Evolutionary conservation across 2,329 filamentous ascomycete species (phyloP).

Genomic region (Aspergillus texensis): DNA sequence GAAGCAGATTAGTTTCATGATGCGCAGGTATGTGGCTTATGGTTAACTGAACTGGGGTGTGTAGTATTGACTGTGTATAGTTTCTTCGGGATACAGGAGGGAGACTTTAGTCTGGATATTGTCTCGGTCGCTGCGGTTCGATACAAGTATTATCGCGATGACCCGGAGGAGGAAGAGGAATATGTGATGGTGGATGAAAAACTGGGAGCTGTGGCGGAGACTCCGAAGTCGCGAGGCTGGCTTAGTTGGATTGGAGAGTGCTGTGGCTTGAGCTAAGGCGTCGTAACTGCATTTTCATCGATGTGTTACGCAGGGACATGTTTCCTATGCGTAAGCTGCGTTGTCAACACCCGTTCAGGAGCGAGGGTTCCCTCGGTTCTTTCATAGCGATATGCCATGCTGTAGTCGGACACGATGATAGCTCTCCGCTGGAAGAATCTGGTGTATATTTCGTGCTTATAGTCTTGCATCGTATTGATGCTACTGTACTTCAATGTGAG

Average conservation of each 20-base stretch:
- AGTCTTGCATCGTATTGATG: neutral
- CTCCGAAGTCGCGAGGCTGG: neutral
- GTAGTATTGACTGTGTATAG: slow-evolving; percentile 45
- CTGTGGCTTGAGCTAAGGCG: neutral
- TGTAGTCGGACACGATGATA: neutral
- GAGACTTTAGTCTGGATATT: slow-evolving; percentile 64
- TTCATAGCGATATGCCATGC: neutral
- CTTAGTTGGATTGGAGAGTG: neutral
- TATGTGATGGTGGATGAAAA: neutral
- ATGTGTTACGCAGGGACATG: neutral
- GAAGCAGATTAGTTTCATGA: slow-evolving; percentile 75
- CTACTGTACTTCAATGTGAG: neutral
- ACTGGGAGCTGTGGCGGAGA: neutral
- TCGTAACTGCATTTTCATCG: neutral
- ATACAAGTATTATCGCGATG: neutral
- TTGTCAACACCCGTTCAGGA: neutral
- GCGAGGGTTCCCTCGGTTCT: too few relatives aligned
- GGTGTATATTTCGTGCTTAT: neutral
- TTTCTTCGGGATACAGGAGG: slow-evolving; percentile 75
- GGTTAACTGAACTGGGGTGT: neutral
- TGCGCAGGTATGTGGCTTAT: slow-evolving; percentile 65
- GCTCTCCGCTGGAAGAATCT: neutral
- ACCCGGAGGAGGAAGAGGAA: neutral
- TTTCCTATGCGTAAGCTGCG: neutral
- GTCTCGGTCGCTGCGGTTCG: slow-evolving; percentile 56